phyloP scores from a whole-genome alignment of 257 asterid genomes.

The Solanum pimpinellifolium region DNA sequence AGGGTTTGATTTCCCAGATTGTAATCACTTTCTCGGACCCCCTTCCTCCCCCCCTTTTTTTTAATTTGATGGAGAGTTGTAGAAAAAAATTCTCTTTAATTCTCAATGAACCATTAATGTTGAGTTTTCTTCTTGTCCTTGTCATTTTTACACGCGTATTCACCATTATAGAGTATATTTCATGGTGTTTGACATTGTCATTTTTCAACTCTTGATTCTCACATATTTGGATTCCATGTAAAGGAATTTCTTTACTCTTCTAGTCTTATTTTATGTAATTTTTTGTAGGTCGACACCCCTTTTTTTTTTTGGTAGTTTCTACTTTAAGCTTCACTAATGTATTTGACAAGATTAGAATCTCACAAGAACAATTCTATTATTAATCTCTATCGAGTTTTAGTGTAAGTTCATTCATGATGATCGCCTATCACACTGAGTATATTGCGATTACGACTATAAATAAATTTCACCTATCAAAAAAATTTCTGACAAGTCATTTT shows the following conservation, averaged over 20 bases:
- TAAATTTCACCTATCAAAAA: not conserved
- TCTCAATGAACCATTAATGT: not conserved
- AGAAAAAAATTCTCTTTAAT: not conserved
- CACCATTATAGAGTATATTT: not conserved
- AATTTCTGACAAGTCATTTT: no score
- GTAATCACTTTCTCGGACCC: fast-evolving
- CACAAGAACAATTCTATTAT: not conserved
- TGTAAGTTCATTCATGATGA: not conserved
- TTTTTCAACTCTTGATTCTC: not conserved
- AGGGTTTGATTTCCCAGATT: no score
- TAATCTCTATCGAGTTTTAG: not conserved
- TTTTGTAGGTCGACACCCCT: not conserved
- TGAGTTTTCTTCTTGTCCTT: not conserved
- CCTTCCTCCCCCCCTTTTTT: no score
- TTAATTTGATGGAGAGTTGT: no score
- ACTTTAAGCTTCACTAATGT: not conserved
- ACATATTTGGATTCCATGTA: not conserved
- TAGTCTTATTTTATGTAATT: not conserved
- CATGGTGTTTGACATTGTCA: not conserved
- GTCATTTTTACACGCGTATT: not conserved
- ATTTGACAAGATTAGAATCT: not conserved
- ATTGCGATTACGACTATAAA: no score
- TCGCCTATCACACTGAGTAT: no score
- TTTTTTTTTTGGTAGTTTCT: not conserved
- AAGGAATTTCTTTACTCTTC: not conserved